Base-by-base conservation (phyloP, 257 asterid genomes). In the Solanum arcanum region DNA sequence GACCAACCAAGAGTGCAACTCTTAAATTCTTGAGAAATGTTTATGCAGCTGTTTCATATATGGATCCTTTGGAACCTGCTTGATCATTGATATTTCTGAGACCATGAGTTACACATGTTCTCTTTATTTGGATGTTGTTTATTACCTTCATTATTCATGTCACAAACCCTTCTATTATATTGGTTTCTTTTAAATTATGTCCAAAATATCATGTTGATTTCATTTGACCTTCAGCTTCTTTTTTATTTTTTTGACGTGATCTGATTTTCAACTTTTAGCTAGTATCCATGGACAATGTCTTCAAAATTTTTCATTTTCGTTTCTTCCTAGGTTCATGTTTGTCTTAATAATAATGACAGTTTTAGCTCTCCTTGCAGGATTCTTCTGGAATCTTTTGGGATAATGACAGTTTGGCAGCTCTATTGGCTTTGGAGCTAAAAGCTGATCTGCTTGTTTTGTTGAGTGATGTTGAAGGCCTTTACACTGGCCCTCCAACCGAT, bases 361-460 rank as follows among this genome's bases (percentile, higher is more conserved):
- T 80, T 47, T 80, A 47, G 68, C 39, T 76, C 59, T 68, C 78
- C 84, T 41, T 62, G 87, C 89, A 95, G 98, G 98, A 95, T 88
- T 91, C 96, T 74, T 90, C 96, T 44, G 98, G 98, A 77, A 95
- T 95, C 81, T 95, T 95, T 89, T 95, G 98, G 98, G 98, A 95
- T 73, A 95, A 95, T 33, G 98, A 95, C 83, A 95, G 98, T 89
- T 91, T 95, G 89, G 92, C 98, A 29, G 94, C 95, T 83, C 90
- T 95, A n/a, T 84, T 95, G 87, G 98, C 98, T 35, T 86, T 94
- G 73, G 98, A 95, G 89, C 96, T 95, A 27, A 94, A 94, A 78
- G 98, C 98, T 4, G 98, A 95, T 89, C 95, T 95, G 87, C 95
- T 95, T 52, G 94, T 95, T 85, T 86, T 95, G 87, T 88, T 95